A percentile compares a stretch with the other conserved stretches of the same genome.
Conservation (phyloP, 768 basidiomycete species). For the Amanita rimosa region DNA sequence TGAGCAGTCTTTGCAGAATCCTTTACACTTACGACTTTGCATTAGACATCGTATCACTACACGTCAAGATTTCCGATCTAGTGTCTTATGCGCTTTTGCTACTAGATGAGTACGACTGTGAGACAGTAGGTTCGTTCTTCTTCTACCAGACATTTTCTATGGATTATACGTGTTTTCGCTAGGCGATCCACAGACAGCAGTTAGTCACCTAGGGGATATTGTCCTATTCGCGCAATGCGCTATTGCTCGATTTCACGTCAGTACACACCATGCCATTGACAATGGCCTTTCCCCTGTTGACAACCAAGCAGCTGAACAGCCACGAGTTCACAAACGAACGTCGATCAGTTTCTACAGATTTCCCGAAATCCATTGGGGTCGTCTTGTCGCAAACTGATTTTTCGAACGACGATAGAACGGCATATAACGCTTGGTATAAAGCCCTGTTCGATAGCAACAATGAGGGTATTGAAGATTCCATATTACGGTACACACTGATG, state of each 20-base stretch:
- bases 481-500: conserved; percentile 35
- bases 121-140: conserved; percentile 55
- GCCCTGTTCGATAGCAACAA: conserved; percentile 66
- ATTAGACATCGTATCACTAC: conserved; percentile 60
- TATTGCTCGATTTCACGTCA: conserved; percentile 53
- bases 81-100: conserved; percentile 50
- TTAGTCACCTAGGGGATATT: conserved; percentile 69
- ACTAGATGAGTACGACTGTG: conserved; percentile 67
- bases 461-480: conserved; percentile 78
- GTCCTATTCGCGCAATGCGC: conserved; percentile 63
- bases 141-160: neutral
- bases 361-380: conserved; percentile 36
- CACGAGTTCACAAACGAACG: conserved; percentile 34
- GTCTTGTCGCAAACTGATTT: conserved; percentile 29
- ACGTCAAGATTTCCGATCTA: conserved; percentile 54
- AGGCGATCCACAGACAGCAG: conserved; percentile 82
- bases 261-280: conserved; percentile 12
- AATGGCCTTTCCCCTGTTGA: conserved; percentile 3
- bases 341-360: conserved; percentile 35
- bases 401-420: conserved; percentile 27
- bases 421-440: conserved; percentile 57
- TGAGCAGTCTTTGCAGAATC: conserved; percentile 61
- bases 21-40: conserved; percentile 47
- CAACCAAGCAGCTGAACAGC: conserved; percentile 32
- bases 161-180: neutral